Percentiles rank a stretch among this genome's conserved stretches.
Evolutionary conservation across 345 rosid genomes (phyloP).

Genomic region (Salix koriyanagi): DNA sequence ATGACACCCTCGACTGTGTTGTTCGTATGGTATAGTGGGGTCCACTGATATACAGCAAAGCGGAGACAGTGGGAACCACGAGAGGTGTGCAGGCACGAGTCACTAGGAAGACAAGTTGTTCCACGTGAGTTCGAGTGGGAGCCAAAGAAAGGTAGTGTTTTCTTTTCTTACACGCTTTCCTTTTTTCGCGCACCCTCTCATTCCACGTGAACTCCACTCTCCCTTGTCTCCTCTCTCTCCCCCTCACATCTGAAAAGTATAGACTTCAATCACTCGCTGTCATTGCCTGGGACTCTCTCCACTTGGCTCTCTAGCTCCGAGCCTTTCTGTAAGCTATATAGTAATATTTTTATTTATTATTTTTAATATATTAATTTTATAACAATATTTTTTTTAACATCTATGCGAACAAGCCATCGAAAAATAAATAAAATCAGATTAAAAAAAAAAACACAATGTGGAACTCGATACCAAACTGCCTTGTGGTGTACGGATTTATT

Average conservation of each 20-base stretch:
- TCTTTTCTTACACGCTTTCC: conserved; percentile 30
- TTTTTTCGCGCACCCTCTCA: conserved; percentile 23
- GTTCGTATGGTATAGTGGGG: conserved; percentile 9
- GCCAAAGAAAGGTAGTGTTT: neutral
- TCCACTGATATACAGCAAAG: neutral
- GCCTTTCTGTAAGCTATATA: neutral
- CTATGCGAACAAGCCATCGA: too few relatives aligned
- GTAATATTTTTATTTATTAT: too few relatives aligned
- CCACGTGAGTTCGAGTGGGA: conserved; percentile 45
- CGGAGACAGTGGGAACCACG: conserved; percentile 2
- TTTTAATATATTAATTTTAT: too few relatives aligned
- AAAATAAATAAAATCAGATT: too few relatives aligned
- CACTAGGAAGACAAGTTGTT: conserved; percentile 47
- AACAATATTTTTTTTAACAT: too few relatives aligned
- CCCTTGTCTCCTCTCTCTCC: conserved; percentile 22
- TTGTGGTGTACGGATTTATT: too few relatives aligned
- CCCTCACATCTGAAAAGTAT: neutral
- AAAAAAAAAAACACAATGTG: fast-evolving
- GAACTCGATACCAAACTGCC: fast-evolving
- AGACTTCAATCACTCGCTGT: neutral
- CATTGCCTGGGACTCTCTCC: neutral
- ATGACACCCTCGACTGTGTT: conserved; percentile 36
- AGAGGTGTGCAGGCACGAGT: conserved; percentile 39
- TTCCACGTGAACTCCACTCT: conserved; percentile 55
- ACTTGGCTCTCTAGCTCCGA: neutral